Evolutionary conservation across 139 green algal species (phyloP), one percentile per base, ranked within the genome.

Genomic region (Coelastrella sp.): DNA sequence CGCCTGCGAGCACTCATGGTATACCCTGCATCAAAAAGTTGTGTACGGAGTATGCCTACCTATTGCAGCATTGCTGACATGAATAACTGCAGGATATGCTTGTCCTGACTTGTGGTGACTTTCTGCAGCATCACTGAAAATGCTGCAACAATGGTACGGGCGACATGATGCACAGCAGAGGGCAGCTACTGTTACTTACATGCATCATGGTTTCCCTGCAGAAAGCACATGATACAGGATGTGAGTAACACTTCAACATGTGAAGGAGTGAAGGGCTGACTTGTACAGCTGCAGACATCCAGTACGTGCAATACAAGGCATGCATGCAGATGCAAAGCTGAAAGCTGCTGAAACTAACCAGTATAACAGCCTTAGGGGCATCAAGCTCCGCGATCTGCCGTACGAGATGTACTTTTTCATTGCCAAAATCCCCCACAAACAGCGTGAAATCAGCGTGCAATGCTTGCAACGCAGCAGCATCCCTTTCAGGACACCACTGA

Each of bases 351-450:
- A 59, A 27, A 21, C 76, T 71, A 37, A 73, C 62, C 37, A 95
- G 76, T 3, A 93, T 90, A 37, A 94, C 87, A 0, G 89, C 89
- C 57, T 92, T 94, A 17, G 64, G 85, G 17, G 64, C 45, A 32
- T 50, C 69, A 8, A 87, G 30, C 27, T 35, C 34, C n/a, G 69
- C 75, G 37, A 95, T 86, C 43, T 86, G 53, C 59, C 68, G n/a
- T 0, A 95, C 88, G 0, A 96, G 72, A 41, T 72, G 9, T 50
- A 92, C 87, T 79, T 91, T 59, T 62, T 96, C 93, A 37, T 96
- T 90, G 0, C 93, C 93, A 48, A 96, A 91, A 60, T 96, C 93
- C 0, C 93, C 93, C 37, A 95, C 87, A 40, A 96, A 91, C 21
- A 94, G 59, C n/a, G 85, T 84, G 21, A 92, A 50, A 71, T 95